These are phyloP conservation scores for Tetrahymena borealis DNA, from an alignment of 73 alveolate genomes.

Conservation along the genomic window DNA sequence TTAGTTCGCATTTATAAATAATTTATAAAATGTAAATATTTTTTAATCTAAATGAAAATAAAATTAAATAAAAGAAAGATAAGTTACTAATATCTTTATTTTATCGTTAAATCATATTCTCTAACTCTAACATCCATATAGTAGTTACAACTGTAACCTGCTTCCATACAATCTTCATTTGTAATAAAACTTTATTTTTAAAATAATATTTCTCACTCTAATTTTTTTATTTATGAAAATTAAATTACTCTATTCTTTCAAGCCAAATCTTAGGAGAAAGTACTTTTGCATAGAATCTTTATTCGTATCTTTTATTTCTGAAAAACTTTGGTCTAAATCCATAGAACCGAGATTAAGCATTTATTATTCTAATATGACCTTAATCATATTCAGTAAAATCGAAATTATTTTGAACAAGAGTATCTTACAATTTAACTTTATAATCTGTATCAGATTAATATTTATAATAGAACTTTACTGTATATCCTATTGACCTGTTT, in stretches of 20 bases:
- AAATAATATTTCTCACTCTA: not conserved
- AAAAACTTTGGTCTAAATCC: not conserved
- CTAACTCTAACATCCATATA: not conserved
- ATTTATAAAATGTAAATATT: too few relatives aligned
- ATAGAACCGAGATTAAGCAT: not conserved
- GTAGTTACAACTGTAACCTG: not conserved
- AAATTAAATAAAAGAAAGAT: not conserved
- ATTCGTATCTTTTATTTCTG: not conserved
- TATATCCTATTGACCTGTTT: not conserved
- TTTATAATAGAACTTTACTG: not conserved
- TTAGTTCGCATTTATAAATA: too few relatives aligned
- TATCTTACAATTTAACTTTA: not conserved
- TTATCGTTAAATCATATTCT: not conserved
- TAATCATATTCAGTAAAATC: not conserved
- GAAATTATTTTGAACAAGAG: not conserved
- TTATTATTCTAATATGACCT: not conserved
- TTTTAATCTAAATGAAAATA: not conserved
- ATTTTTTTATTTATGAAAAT: not conserved
- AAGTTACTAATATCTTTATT: not conserved
- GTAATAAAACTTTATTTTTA: not conserved
- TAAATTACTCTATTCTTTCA: not conserved
- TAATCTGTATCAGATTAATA: not conserved
- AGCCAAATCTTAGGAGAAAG: not conserved
- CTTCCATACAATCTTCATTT: not conserved
- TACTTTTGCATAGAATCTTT: not conserved